Evolutionary conservation across 257 asterid species (phyloP), one percentile per base, ranked within the genome.

Genomic region (Catharanthus roseus): DNA sequence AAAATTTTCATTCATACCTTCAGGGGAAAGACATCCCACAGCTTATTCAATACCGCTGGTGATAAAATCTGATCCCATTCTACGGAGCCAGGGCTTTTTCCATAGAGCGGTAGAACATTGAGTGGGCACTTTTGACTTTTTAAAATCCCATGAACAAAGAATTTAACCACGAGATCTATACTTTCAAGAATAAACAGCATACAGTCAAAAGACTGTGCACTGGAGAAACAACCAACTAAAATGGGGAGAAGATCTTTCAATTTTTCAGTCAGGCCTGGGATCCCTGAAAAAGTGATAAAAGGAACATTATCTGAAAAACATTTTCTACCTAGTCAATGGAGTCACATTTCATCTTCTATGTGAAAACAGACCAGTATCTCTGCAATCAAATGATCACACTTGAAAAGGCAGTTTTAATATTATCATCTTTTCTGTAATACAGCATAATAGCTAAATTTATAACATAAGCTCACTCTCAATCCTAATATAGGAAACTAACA

Each of bases 1-100:
- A 36, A 60, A 50, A 68, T 45, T 7, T 50, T 62, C 29, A 69
- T 2, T 62, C 63, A 72, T 81, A 89, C 97, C 95, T 91, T 88
- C 58, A 91, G 86, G 73, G 99, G 99, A 70, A 86, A 93, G 75
- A 77, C 82, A 65, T 76, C 89, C 97, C 99, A 93, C 71, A 93
- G 75, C 83, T 86, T 91, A 85, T 85, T 86, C 16, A 93, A 75
- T 26, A 75, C 74, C 67, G 70, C 67, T 0, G 85, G 83, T 54
- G 92, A 83, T 51, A 91, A 61, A 73, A 76, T 68, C 31, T 79
- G 87, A 71, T 72, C 79, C 54, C 47, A 38, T 67, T 68, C 24
- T 51, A 58, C 67, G 69, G 72, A 65, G 65, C 74, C 79, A 63
- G 67, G 79, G 76, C 64, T 73, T 81, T 72, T 78, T 80, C 67